Evolutionary conservation across 768 basidiomycete genomes (phyloP).

Genomic region (Lenzites betulinus): DNA sequence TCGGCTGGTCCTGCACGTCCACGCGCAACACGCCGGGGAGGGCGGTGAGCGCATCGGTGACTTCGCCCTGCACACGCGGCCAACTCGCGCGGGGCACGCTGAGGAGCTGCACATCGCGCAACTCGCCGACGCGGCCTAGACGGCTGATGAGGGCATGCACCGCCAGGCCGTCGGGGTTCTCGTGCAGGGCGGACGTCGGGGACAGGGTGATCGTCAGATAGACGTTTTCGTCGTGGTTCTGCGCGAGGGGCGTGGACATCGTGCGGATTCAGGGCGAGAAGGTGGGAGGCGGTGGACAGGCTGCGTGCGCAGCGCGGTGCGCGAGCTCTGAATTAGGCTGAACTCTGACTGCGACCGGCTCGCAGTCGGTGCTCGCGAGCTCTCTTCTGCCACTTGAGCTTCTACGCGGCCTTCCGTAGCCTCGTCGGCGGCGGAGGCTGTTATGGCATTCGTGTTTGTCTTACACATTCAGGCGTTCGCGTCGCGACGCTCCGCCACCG

Average conservation of each 20-base stretch:
- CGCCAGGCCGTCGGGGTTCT: constrained; percentile 36
- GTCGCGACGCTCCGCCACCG: too few relatives aligned
- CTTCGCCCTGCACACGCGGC: constrained; percentile 34
- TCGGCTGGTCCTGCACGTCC: constrained; percentile 39
- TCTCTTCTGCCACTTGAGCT: too few relatives aligned
- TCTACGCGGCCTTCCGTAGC: too few relatives aligned
- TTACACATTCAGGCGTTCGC: too few relatives aligned
- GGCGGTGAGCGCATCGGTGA: constrained; percentile 34
- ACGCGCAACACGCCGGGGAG: constrained; percentile 37
- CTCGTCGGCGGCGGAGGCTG: too few relatives aligned
- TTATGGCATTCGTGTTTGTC: too few relatives aligned
- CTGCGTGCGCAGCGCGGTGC: not conserved
- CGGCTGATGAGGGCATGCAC: constrained; percentile 39
- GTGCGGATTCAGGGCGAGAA: constrained; percentile 8
- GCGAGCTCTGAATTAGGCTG: not conserved
- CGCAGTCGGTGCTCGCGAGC: too few relatives aligned
- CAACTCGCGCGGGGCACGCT: constrained; percentile 44
- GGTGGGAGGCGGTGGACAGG: not conserved
- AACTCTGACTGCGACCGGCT: too few relatives aligned
- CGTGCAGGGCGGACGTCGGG: constrained; percentile 35
- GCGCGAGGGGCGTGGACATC: constrained; percentile 28
- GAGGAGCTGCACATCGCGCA: constrained; percentile 48
- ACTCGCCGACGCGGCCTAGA: constrained; percentile 44
- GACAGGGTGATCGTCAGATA: constrained; percentile 47
- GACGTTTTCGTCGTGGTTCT: constrained; percentile 42